A percentile compares a stretch with the other conserved stretches of the same genome.
Evolutionary conservation across 768 basidiomycete genomes (phyloP).

Genomic region (Cystofilobasidium bisporidii): DNA sequence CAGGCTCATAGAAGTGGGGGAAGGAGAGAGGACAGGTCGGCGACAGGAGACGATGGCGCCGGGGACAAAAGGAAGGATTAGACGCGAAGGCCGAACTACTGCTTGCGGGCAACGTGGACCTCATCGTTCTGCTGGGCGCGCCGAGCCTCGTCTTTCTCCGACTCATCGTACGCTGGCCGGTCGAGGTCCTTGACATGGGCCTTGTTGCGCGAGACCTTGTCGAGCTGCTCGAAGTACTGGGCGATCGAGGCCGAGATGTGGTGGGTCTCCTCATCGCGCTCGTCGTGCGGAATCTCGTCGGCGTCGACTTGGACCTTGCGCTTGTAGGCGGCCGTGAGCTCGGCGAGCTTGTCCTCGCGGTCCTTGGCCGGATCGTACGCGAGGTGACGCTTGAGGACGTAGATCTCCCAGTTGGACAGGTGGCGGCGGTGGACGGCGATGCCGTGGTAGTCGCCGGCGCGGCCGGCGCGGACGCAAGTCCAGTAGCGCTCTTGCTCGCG

Average conservation of each 20-base stretch:
- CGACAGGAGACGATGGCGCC: too few species aligned
- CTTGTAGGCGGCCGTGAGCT: constrained; percentile 38
- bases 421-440: constrained; percentile 43
- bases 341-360: constrained; percentile 38
- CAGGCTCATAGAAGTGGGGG: too few species aligned
- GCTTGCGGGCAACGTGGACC: neutral
- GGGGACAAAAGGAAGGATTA: too few species aligned
- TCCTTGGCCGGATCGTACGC: constrained; percentile 42
- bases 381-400: constrained; percentile 39
- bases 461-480: constrained; percentile 40
- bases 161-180: neutral
- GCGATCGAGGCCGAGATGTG: constrained; percentile 6
- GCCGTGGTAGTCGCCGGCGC: constrained; percentile 41
- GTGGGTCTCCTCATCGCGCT: constrained; percentile 14
- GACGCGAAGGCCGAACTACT: too few species aligned
- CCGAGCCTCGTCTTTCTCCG: neutral
- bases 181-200: neutral
- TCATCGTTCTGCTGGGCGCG: neutral
- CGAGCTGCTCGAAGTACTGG: constrained; percentile 17
- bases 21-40: too few species aligned
- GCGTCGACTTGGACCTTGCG: constrained; percentile 9
- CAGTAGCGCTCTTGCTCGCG: constrained; percentile 44
- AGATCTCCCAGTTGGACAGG: constrained; percentile 38
- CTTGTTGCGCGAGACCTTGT: constrained; percentile 9
- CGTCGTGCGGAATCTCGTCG: constrained; percentile 18